Percentiles rank a stretch among this genome's conserved stretches.
Conservation (phyloP, 2,329 filamentous ascomycete species). For the Botryotinia narcissicola region DNA sequence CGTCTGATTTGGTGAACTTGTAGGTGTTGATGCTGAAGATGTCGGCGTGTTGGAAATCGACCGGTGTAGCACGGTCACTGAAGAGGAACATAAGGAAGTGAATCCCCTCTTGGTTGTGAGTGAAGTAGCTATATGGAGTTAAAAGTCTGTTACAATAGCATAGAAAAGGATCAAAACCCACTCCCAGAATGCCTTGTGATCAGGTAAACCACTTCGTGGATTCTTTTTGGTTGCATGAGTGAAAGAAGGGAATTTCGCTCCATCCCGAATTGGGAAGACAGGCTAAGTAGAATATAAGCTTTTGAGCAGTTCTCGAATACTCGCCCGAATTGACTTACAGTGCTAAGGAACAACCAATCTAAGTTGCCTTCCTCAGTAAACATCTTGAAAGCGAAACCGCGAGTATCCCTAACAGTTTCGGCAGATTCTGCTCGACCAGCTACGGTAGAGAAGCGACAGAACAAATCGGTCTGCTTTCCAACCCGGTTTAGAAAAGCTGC, state of each 20-base stretch:
- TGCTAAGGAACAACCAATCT: conserved; percentile 34
- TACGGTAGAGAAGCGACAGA: conserved; percentile 55
- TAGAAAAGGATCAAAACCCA: not conserved
- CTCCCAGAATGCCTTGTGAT: conserved; percentile 4
- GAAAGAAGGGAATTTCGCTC: conserved; percentile 68
- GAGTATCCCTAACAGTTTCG: conserved; percentile 46
- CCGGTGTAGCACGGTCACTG: conserved; percentile 5
- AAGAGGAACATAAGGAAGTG: conserved; percentile 16
- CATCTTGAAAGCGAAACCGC: conserved; percentile 50
- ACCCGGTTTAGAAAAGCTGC: not conserved
- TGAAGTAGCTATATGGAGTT: not conserved
- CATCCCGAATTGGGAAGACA: conserved; percentile 40
- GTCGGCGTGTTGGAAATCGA: conserved; percentile 2
- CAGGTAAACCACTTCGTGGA: conserved; percentile 40
- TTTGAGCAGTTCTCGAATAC: conserved; percentile 34
- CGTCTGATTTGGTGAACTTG: conserved; percentile 45
- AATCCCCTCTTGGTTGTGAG: conserved; percentile 8
- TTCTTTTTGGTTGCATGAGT: conserved; percentile 72
- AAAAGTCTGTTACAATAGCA: conserved; percentile 28
- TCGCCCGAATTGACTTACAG: conserved; percentile 65
- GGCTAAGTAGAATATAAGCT: not conserved
- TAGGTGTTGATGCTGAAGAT: conserved; percentile 45
- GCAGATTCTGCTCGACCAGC: conserved; percentile 45
- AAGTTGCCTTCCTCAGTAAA: conserved; percentile 51
- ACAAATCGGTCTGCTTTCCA: not conserved